Percentiles rank a stretch among this genome's conserved stretches.
These are phyloP conservation scores for Aureobasidium vineae DNA, from an alignment of 2,329 filamentous ascomycete genomes.

Conservation along the genomic window DNA sequence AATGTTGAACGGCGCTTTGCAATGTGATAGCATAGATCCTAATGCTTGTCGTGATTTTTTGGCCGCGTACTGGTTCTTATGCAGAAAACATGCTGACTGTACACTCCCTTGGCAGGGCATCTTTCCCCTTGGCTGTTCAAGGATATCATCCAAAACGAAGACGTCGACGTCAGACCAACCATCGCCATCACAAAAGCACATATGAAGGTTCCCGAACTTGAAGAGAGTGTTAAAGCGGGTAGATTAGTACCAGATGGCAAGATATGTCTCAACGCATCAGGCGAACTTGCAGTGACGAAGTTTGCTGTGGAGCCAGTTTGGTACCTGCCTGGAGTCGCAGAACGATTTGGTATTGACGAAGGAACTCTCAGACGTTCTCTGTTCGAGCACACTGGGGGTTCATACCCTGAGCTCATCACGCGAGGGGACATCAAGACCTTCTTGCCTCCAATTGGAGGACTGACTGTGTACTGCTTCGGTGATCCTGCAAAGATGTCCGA, in stretches of 20 bases:
- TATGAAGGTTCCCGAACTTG: slow-evolving; percentile 95
- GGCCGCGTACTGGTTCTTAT: not conserved
- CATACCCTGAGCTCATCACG: slow-evolving; percentile 95
- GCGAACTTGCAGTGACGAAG: slow-evolving; percentile 92
- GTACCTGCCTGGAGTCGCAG: slow-evolving; percentile 63
- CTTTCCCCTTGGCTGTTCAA: slow-evolving; percentile 80
- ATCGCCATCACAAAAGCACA: slow-evolving; percentile 91
- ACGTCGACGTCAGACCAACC: slow-evolving; percentile 82
- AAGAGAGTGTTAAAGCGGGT: slow-evolving; percentile 78
- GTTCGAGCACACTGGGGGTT: slow-evolving; percentile 94
- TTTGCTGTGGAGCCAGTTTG: slow-evolving; percentile 90
- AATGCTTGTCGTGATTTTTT: not conserved
- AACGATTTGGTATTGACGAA: slow-evolving; percentile 94
- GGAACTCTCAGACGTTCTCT: slow-evolving; percentile 78
- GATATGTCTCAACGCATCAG: slow-evolving; percentile 79
- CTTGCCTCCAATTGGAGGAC: slow-evolving; percentile 87
- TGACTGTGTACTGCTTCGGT: slow-evolving; percentile 97
- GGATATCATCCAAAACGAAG: slow-evolving; percentile 71
- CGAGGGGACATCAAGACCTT: slow-evolving; percentile 93
- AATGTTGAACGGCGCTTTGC: not conserved
- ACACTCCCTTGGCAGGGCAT: slow-evolving; percentile 54
- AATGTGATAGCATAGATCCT: not conserved
- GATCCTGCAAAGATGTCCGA: slow-evolving; percentile 93
- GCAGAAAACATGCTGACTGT: not conserved
- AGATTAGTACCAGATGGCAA: slow-evolving; percentile 78